Evolutionary conservation across 495 filamentous ascomycete genomes (phyloP), one percentile per base, ranked within the genome.

Genomic region (Podospora fimiseda): DNA sequence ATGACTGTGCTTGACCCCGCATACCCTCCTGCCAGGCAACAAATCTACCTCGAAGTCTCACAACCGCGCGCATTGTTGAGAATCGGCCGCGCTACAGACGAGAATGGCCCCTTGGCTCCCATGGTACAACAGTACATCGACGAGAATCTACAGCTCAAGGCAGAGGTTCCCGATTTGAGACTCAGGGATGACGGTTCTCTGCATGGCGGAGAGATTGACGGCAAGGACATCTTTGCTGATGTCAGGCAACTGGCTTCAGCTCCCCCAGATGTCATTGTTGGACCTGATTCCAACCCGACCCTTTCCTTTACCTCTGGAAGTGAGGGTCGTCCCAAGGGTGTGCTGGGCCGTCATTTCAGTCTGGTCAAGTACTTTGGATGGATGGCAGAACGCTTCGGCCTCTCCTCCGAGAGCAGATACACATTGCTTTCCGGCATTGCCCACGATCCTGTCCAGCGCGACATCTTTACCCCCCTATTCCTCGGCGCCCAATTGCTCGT

Each of bases 401-500:
- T 96, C 13, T 83, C 81, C 0, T 74, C 81, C 4, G 78, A 89
- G 48, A 87, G 88, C 59, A 80, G 80, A 46, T 96, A 96, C 59
- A 91, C 90, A 0, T 86, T 95, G 74, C 74, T 96, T 13, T 83
- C 77, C 39, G 90, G 90, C 23, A 91, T 88, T 46, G 86, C 89
- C 1, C 91, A 96, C 60, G 92, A 97, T 63, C 89, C 90, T 0
- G 89, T 95, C 43, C 90, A 95, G 62, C 69, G 89, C 60, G 92
- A 97, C 68, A 92, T 96, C 20, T 96, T 97, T 69, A 97, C 88
- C 0, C 92, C 93, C 0, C 75, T 96, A 8, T 96, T 93, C 74
- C 72, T 95, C 15, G 90, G 89, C 19, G 90, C 89, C 0, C 80
- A 88, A 61, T 67, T 97, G 0, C 67, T 96, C 15, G 84, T 95